Conservation (phyloP, 2,329 filamentous ascomycete genomes). For the Conoideocrella luteorostrata region DNA sequence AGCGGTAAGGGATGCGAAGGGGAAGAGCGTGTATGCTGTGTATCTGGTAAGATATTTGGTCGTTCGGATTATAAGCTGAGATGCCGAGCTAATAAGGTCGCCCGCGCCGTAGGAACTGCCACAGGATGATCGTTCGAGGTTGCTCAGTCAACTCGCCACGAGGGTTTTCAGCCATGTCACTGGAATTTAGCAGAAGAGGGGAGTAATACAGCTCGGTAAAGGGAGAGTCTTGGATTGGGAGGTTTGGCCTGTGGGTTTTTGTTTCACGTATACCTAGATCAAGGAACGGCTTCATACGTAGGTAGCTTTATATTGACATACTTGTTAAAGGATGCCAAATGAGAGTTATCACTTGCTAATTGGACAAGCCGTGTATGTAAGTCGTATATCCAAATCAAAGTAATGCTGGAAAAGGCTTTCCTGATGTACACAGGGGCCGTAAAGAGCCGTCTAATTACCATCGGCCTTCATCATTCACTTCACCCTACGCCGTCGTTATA, state of each 20-base stretch:
- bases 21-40: conserved; percentile 91
- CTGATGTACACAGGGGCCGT: too few species aligned
- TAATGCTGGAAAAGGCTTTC: too few species aligned
- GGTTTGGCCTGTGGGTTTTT: background rate
- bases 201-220: background rate
- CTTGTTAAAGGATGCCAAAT: too few species aligned
- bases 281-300: background rate
- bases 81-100: background rate
- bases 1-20: conserved; percentile 78
- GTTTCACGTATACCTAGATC: background rate
- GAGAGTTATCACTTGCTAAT: too few species aligned
- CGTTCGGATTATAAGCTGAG: too few species aligned
- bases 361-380: too few species aligned
- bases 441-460: too few species aligned
- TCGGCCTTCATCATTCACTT: background rate
- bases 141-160: conserved; percentile 77
- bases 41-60: conserved; percentile 58
- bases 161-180: conserved; percentile 81
- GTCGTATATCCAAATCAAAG: too few species aligned
- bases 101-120: conserved; percentile 64
- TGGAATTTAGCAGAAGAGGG: conserved; percentile 28
- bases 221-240: background rate
- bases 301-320: background rate
- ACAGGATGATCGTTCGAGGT: conserved; percentile 69
- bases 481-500: background rate